Evolutionary conservation across 257 asterid species (phyloP).

Genomic region (Solanum sejunctum): DNA sequence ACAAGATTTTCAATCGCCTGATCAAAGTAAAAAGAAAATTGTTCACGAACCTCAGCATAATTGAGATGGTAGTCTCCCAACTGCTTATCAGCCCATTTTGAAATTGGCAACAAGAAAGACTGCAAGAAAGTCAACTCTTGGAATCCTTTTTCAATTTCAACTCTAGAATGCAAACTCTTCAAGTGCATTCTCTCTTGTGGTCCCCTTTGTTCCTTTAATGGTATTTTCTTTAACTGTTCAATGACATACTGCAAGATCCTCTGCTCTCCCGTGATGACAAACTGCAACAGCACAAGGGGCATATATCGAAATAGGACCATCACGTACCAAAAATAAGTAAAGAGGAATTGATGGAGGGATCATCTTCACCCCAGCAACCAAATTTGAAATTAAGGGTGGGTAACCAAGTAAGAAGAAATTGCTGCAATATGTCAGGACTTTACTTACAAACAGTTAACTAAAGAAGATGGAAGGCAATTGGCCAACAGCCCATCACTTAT

Average conservation of each 20-base stretch:
- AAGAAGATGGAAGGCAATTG: neutral
- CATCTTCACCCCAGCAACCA: neutral
- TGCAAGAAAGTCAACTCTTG: constrained; percentile 77
- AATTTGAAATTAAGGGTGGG: neutral
- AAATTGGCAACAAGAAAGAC: constrained; percentile 73
- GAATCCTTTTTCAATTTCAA: constrained; percentile 56
- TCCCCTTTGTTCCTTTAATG: constrained; percentile 92
- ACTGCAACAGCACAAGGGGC: constrained; percentile 31
- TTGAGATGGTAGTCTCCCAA: constrained; percentile 77
- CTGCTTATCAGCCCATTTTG: constrained; percentile 86
- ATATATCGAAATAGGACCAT: neutral
- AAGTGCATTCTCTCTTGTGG: constrained; percentile 85
- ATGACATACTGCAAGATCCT: constrained; percentile 70
- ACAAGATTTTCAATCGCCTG: neutral
- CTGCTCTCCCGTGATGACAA: constrained; percentile 82
- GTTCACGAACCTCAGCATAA: constrained; percentile 60
- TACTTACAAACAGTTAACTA: neutral
- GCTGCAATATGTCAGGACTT: neutral
- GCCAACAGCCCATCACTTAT: neutral
- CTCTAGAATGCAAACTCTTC: constrained; percentile 74
- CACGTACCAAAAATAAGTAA: neutral
- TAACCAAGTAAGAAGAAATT: neutral
- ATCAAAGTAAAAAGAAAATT: neutral
- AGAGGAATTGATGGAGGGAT: neutral
- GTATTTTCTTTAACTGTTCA: constrained; percentile 78